These are phyloP conservation scores for Sicyos edulis DNA, from an alignment of 306 rosid genomes.

Conservation along the genomic window DNA sequence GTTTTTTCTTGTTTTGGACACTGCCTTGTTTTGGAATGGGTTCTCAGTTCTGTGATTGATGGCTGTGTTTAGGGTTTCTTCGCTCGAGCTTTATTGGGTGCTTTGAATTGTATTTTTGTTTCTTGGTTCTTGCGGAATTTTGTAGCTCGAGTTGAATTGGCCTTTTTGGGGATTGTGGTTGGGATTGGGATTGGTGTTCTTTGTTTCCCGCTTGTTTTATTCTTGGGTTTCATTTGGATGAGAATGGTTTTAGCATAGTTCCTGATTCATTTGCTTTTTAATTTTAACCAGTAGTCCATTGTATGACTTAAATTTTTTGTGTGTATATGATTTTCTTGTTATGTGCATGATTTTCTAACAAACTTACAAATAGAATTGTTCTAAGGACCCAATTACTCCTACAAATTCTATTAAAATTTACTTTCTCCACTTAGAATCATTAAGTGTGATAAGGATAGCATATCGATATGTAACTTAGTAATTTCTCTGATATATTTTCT, in stretches of 20 bases:
- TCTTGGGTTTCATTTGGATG: not conserved
- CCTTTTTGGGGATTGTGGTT: not conserved
- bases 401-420: not conserved
- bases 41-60: constrained; percentile 7
- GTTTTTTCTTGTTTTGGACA: not conserved
- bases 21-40: not conserved
- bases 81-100: not conserved
- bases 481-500: not conserved
- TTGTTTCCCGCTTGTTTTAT: not conserved
- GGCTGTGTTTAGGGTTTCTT: constrained; percentile 19
- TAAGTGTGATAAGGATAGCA: no score
- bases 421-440: not conserved
- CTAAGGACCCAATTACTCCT: not conserved
- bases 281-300: not conserved
- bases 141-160: not conserved
- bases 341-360: not conserved
- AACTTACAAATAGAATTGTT: not conserved
- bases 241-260: not conserved
- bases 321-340: not conserved
- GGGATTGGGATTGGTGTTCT: not conserved
- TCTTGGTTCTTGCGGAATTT: not conserved
- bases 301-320: not conserved
- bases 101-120: not conserved
- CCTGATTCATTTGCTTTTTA: not conserved
- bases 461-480: not conserved